A percentile compares a stretch with the other conserved stretches of the same genome.
Evolutionary conservation across 208 protist species (phyloP).

Genomic region (Hexamita inflata): DNA sequence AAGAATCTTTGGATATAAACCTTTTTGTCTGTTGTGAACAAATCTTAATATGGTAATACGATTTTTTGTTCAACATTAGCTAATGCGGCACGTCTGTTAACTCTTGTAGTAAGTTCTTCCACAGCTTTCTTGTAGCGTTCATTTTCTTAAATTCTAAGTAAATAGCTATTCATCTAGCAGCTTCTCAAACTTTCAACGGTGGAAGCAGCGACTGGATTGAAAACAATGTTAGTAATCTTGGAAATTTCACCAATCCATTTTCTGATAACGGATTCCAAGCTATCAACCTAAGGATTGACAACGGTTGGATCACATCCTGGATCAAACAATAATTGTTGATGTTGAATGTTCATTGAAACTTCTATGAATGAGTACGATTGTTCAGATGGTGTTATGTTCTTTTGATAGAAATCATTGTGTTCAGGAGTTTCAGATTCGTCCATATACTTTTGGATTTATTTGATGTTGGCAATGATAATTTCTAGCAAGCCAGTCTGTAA

Average conservation of each 20-base stretch:
- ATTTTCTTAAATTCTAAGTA: background rate
- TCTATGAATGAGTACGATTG: conserved; percentile 7
- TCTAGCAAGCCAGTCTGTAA: conserved; percentile 2
- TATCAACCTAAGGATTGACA: background rate
- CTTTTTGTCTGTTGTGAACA: conserved; percentile 5
- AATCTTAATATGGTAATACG: background rate
- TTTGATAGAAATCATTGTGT: conserved; percentile 24
- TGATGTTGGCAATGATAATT: conserved; percentile 7
- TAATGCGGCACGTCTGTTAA: background rate
- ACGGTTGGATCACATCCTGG: background rate
- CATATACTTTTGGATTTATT: conserved; percentile 1
- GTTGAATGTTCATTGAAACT: background rate
- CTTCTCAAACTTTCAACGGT: background rate
- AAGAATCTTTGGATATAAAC: conserved; percentile 6
- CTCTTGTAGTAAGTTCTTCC: background rate
- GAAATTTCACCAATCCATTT: background rate
- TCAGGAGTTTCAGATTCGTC: conserved; percentile 16
- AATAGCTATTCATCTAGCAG: background rate
- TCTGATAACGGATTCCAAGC: background rate
- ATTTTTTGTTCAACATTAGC: background rate
- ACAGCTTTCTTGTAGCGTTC: background rate
- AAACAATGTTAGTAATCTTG: background rate
- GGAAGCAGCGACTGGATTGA: background rate
- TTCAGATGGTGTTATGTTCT: background rate
- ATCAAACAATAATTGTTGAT: conserved; percentile 6